These are phyloP conservation scores for Trichophyton benhamiae DNA, from an alignment of 2,329 filamentous ascomycete species.

Conservation along the genomic window DNA sequence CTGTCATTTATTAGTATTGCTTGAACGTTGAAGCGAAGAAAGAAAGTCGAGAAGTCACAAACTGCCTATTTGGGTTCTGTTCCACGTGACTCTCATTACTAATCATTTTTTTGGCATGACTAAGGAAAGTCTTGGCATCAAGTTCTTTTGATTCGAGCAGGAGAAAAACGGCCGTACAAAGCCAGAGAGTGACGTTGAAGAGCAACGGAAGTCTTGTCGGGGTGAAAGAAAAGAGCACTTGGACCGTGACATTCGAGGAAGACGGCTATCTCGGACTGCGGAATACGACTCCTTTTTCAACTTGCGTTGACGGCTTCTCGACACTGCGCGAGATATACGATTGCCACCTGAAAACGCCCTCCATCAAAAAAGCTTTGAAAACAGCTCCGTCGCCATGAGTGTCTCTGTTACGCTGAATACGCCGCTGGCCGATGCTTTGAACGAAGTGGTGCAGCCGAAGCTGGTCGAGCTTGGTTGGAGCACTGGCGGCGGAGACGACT, in stretches of 20 bases:
- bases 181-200: neutral
- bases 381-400: slow-evolving; percentile 45
- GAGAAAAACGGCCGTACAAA: neutral
- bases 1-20: no score
- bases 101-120: neutral
- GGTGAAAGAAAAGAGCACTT: no score
- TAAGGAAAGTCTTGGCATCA: neutral
- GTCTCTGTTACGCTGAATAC: slow-evolving; percentile 65
- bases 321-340: neutral
- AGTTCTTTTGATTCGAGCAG: neutral
- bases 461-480: slow-evolving; percentile 89
- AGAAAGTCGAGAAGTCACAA: neutral
- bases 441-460: slow-evolving; percentile 74
- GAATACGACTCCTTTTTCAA: neutral
- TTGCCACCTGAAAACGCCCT: slow-evolving; percentile 1
- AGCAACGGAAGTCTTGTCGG: neutral
- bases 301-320: neutral
- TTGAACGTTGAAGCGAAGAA: neutral
- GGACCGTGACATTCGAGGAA: no score
- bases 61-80: neutral
- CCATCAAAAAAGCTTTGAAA: neutral
- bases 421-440: slow-evolving; percentile 73
- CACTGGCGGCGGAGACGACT: slow-evolving; percentile 64
- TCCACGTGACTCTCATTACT: no score
- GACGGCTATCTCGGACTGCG: neutral